A percentile compares a stretch with the other conserved stretches of the same genome.
phyloP scores from a whole-genome alignment of 257 asterid species.

The Ajuga chamaepitys region DNA sequence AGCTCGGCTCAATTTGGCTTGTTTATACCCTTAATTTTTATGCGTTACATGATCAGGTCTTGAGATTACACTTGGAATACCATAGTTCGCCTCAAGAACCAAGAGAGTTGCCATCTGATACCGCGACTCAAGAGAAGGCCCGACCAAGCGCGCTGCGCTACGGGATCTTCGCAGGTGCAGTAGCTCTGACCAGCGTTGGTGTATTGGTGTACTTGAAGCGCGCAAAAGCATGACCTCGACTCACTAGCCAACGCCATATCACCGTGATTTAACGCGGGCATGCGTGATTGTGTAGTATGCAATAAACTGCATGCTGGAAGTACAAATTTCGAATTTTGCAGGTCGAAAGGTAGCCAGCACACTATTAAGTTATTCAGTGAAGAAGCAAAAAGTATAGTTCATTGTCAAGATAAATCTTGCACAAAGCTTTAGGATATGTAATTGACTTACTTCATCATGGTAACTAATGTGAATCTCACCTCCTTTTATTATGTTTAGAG shows the following conservation, averaged over 20 bases:
- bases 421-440: too few relatives aligned
- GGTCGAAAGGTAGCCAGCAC: too few relatives aligned
- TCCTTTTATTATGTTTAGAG: too few relatives aligned
- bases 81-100: slow-evolving; percentile 25
- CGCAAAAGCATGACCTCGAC: slow-evolving; percentile 42
- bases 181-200: slow-evolving; percentile 49
- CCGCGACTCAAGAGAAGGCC: slow-evolving; percentile 22
- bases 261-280: too few relatives aligned
- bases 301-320: background rate
- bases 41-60: slow-evolving; percentile 35
- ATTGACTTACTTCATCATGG: too few relatives aligned
- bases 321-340: background rate
- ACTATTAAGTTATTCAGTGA: too few relatives aligned
- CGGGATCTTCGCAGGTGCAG: slow-evolving; percentile 69
- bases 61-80: slow-evolving; percentile 67
- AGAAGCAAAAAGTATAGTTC: too few relatives aligned
- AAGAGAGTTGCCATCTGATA: slow-evolving; percentile 12
- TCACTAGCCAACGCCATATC: too few relatives aligned
- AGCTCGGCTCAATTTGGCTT: too few relatives aligned
- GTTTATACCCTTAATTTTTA: background rate
- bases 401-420: too few relatives aligned
- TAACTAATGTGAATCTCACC: too few relatives aligned
- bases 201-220: slow-evolving; percentile 68
- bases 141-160: slow-evolving; percentile 17
- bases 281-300: background rate